Percentiles rank a stretch among this genome's conserved stretches.
Conservation (phyloP, 2,329 filamentous ascomycete species). For the Dactylellina cionopaga region DNA sequence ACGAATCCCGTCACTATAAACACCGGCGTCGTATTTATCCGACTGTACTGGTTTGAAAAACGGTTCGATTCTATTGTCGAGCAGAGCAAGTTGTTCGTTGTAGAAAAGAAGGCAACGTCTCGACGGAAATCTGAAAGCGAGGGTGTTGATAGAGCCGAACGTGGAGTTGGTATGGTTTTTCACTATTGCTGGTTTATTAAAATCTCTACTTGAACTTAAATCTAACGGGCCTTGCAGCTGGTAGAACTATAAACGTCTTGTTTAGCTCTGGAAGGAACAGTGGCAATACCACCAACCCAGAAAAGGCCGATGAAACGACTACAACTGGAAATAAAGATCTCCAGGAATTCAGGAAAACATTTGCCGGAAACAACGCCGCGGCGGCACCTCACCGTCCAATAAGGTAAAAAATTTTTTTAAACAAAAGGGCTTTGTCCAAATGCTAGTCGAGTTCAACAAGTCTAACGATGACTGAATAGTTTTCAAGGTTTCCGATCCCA, state of each 20-base stretch:
- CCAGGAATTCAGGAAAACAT: slow-evolving; percentile 37
- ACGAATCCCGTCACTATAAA: slow-evolving; percentile 87
- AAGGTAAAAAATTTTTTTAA: too few relatives aligned
- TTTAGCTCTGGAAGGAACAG: slow-evolving; percentile 27
- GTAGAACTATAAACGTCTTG: slow-evolving; percentile 36
- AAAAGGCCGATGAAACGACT: slow-evolving; percentile 32
- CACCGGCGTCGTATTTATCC: slow-evolving; percentile 86
- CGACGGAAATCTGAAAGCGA: slow-evolving; percentile 45
- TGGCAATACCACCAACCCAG: background rate
- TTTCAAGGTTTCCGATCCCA: slow-evolving; percentile 34
- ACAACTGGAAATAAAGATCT: slow-evolving; percentile 40
- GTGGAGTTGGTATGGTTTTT: slow-evolving; percentile 41
- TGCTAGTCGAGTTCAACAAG: too few relatives aligned
- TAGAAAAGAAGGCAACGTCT: slow-evolving; percentile 24
- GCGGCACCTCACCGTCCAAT: slow-evolving; percentile 40
- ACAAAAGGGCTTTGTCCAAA: too few relatives aligned
- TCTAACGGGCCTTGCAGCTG: slow-evolving; percentile 20
- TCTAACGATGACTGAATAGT: slow-evolving; percentile 13
- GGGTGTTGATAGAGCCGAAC: slow-evolving; percentile 31
- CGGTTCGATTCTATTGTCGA: slow-evolving; percentile 78
- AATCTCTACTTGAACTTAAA: background rate
- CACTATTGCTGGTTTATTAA: background rate
- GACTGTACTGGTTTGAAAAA: slow-evolving; percentile 98
- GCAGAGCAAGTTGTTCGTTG: slow-evolving; percentile 36
- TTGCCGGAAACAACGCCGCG: background rate